Evolutionary conservation across 192 early-diverging fungal genomes (phyloP).

Genomic region (Spizellomyces punctatus): DNA sequence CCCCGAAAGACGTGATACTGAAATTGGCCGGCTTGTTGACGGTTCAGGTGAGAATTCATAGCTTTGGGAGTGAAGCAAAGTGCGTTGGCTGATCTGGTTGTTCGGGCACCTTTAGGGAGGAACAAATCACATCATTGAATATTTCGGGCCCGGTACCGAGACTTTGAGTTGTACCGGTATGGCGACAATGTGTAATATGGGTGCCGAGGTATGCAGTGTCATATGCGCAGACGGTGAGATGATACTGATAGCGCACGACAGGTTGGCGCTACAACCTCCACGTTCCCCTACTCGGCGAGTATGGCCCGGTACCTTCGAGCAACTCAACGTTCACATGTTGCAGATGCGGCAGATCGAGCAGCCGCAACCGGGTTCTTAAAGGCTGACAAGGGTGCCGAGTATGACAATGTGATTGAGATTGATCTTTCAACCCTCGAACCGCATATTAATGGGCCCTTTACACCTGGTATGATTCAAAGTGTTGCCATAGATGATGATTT

Average conservation of each 20-base stretch:
- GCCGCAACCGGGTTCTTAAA: conserved; percentile 54
- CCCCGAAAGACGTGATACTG: conserved; percentile 95
- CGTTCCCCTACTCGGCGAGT: conserved; percentile 92
- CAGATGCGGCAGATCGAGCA: conserved; percentile 65
- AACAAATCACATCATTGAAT: conserved; percentile 96
- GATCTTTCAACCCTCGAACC: conserved; percentile 92
- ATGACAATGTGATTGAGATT: conserved; percentile 95
- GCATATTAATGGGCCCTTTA: conserved; percentile 95
- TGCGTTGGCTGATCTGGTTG: no score
- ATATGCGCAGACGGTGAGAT: no score
- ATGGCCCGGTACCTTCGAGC: conserved; percentile 92
- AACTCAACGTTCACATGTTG: conserved; percentile 80
- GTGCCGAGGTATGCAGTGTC: conserved; percentile 77
- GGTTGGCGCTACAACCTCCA: conserved; percentile 93
- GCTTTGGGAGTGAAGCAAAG: no score
- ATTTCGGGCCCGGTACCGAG: conserved; percentile 94
- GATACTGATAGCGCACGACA: no score
- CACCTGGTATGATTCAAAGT: conserved; percentile 42
- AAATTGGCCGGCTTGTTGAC: conserved; percentile 93
- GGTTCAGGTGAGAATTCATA: conserved; percentile 39
- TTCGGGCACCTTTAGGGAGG: conserved; percentile 73
- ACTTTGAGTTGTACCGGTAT: conserved; percentile 95
- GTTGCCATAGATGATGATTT: not conserved
- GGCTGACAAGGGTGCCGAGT: conserved; percentile 67
- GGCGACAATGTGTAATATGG: conserved; percentile 99